Base-by-base conservation (phyloP, 768 basidiomycete genomes). In the Myochromella boudieri region DNA sequence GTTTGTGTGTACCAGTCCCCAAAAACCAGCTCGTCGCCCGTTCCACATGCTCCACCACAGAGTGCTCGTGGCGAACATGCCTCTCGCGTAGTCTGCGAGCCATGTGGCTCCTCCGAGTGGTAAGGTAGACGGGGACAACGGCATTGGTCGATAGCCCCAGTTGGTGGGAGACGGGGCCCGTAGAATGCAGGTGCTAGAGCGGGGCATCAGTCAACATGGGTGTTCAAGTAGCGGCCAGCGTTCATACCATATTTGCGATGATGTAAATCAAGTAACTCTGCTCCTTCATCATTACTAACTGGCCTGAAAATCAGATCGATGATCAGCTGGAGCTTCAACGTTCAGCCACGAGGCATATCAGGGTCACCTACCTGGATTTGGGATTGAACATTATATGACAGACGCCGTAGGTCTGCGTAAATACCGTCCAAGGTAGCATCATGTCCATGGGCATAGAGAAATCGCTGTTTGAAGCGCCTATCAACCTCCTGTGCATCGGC, bases 401-500 rank as follows among this genome's bases (percentile, higher is more conserved):
- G 26, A 24, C 15, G 20, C 10, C 15, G 40, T 14, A 54, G 25
- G 34, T 28, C 22, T 5, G 12, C 15, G 6, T 49, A 37, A 40
- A 40, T 41, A 10, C 10, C 34, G 24, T 60, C 58, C 10, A 54
- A 37, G 9, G 41, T 14, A 14, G 4, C 5, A 32, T 59, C 48
- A 7, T 59, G 47, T 15, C 68, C 66, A 3, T 34, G 51, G 7
- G 29, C 48, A 43, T 71, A 68, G 12, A 41, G 18, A 25, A 55
- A 54, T 9, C 56, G 45, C 1, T 41, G 27, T 43, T 48, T 15
- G 51, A 57, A 36, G 37, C 66, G 62, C 27, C 32, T 31, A 37
- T 58, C 62, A 7, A 74, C 64, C 37, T 63, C 58, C 14, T 55
- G 54, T 4, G 71, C 69, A 6, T 59, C 63, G n/a, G 45, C 34